phyloP scores from a whole-genome alignment of 805 yeast species.

The Myxozyma sirexii region DNA sequence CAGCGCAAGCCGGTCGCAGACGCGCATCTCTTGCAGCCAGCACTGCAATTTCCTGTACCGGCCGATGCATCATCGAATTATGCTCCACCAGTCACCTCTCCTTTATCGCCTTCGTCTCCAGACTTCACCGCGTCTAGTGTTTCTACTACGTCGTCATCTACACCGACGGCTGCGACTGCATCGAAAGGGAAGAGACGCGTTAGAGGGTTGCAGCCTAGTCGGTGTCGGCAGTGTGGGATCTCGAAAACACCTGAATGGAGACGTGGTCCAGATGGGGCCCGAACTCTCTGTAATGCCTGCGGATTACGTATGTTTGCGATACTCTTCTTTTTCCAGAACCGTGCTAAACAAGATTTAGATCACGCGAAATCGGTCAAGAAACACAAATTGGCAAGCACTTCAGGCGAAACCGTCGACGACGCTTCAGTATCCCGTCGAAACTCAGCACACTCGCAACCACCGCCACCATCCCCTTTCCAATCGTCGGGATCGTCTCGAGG shows the following conservation, averaged over 20 bases:
- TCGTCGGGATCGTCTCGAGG: too few relatives aligned
- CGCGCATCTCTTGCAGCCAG: slow-evolving; percentile 2
- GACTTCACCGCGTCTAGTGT: neutral
- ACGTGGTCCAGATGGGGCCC: slow-evolving; percentile 74
- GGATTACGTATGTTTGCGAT: slow-evolving; percentile 53
- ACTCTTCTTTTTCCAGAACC: neutral
- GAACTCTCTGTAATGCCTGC: slow-evolving; percentile 82
- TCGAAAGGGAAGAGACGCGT: slow-evolving; percentile 16
- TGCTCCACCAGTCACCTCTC: neutral
- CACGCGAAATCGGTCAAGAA: slow-evolving; percentile 66
- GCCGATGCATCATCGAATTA: neutral
- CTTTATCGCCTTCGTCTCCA: slow-evolving; percentile 5
- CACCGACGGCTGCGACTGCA: neutral
- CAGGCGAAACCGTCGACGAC: neutral
- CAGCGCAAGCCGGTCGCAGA: too few relatives aligned
- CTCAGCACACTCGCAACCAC: neutral
- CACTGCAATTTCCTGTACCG: neutral
- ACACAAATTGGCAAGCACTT: slow-evolving; percentile 1
- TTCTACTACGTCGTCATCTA: neutral
- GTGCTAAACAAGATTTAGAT: slow-evolving; percentile 4
- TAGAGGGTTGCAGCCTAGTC: slow-evolving; percentile 24
- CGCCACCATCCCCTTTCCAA: too few relatives aligned
- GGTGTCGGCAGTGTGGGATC: slow-evolving; percentile 33
- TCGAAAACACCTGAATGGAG: slow-evolving; percentile 80
- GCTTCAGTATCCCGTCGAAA: neutral